Percentiles rank a stretch among this genome's conserved stretches.
Evolutionary conservation across 164 flowering plant species (phyloP).

Genomic region (Aristolochia fimbriata): DNA sequence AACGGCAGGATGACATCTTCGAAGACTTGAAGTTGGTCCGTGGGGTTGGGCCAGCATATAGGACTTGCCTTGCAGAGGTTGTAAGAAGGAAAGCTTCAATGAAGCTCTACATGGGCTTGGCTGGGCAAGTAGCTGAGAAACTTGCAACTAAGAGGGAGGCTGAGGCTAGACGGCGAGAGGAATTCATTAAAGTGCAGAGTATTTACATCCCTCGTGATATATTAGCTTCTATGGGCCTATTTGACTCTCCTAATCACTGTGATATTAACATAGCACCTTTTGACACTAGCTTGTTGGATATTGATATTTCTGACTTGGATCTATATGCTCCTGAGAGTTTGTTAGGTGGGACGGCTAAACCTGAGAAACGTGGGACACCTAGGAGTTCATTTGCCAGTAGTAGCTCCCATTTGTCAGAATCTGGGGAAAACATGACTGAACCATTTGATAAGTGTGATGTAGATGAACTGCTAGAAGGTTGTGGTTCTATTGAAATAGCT

Average conservation of each 20-base stretch:
- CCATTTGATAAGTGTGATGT: slow-evolving; percentile 29
- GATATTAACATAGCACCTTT: slow-evolving; percentile 85
- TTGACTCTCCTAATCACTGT: slow-evolving; percentile 86
- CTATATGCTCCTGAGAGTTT: slow-evolving; percentile 83
- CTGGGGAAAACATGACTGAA: slow-evolving; percentile 26
- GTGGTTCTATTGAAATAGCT: slow-evolving; percentile 71
- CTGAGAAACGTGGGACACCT: slow-evolving; percentile 42
- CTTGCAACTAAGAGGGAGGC: slow-evolving; percentile 80
- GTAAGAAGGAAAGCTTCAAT: slow-evolving; percentile 87
- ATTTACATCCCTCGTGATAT: slow-evolving; percentile 75
- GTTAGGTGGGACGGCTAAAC: slow-evolving; percentile 33
- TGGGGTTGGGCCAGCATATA: slow-evolving; percentile 84
- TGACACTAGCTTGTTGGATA: slow-evolving; percentile 67
- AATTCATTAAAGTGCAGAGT: slow-evolving; percentile 58
- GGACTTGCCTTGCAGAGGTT: slow-evolving; percentile 93
- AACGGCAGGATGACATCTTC: slow-evolving; percentile 66
- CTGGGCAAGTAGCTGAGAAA: slow-evolving; percentile 95
- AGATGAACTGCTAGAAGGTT: slow-evolving; percentile 47
- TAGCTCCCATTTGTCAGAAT: slow-evolving; percentile 40
- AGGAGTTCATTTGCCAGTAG: slow-evolving; percentile 49
- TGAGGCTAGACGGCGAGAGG: slow-evolving; percentile 84
- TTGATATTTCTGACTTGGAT: slow-evolving; percentile 76
- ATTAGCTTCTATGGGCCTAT: slow-evolving; percentile 77
- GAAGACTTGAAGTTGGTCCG: slow-evolving; percentile 58
- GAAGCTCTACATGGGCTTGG: slow-evolving; percentile 99